These are phyloP conservation scores for Capsicum baccatum DNA, from an alignment of 257 asterid species.

Conservation along the genomic window DNA sequence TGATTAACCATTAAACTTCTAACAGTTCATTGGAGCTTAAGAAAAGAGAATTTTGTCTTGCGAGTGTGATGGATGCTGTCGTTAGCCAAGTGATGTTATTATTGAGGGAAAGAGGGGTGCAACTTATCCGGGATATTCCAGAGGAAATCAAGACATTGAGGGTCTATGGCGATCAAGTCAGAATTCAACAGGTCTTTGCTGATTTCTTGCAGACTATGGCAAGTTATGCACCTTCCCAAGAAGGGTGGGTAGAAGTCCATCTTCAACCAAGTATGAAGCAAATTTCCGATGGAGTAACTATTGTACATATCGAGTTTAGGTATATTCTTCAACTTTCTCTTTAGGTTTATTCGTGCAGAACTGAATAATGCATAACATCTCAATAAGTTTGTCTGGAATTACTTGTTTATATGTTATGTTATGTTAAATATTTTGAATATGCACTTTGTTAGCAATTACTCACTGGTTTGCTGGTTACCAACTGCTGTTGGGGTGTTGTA, in stretches of 20 bases:
- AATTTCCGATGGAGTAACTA: constrained; percentile 51
- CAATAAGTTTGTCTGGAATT: too few relatives aligned
- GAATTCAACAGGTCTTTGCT: constrained; percentile 82
- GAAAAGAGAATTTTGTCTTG: constrained; percentile 65
- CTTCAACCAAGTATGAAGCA: constrained; percentile 69
- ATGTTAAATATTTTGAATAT: too few relatives aligned
- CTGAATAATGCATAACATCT: too few relatives aligned
- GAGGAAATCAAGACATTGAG: constrained; percentile 72
- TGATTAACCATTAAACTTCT: constrained; percentile 18
- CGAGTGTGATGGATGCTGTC: constrained; percentile 81
- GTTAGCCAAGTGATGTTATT: constrained; percentile 88
- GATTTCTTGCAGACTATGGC: constrained; percentile 78
- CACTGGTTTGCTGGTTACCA: too few relatives aligned
- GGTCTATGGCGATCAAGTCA: constrained; percentile 78
- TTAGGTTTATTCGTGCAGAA: too few relatives aligned
- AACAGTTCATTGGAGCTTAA: constrained; percentile 77
- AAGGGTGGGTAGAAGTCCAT: constrained; percentile 91
- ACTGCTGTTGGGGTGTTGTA: too few relatives aligned
- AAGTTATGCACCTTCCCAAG: constrained; percentile 63
- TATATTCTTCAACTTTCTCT: constrained; percentile 35
- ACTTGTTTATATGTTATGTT: too few relatives aligned
- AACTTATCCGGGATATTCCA: constrained; percentile 77
- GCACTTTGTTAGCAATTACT: too few relatives aligned
- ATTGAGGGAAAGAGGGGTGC: constrained; percentile 75
- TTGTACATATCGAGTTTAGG: constrained; percentile 73